Evolutionary conservation across 129 eudicot genomes (phyloP).

Genomic region (Flaveria ramosissima): DNA sequence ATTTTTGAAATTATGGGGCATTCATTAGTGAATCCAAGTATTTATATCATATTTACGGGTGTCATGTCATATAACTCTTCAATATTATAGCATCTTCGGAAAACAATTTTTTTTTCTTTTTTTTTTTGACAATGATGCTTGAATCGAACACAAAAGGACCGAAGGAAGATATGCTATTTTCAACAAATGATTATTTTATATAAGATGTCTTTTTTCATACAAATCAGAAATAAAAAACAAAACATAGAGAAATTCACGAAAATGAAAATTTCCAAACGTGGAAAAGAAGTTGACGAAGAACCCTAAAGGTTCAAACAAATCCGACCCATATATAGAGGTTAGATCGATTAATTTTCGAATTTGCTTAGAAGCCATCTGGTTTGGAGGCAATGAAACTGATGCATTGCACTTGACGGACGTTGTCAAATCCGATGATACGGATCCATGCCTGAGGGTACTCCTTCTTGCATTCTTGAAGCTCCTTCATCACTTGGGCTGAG

Average conservation of each 20-base stretch:
- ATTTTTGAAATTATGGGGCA: too few species aligned
- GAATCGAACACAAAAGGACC: background rate
- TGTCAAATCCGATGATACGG: slow-evolving; percentile 1
- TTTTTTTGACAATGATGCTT: too few species aligned
- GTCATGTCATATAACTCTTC: too few species aligned
- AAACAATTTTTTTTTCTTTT: too few species aligned
- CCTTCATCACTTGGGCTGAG: slow-evolving; percentile 1
- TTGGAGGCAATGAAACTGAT: background rate
- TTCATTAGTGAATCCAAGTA: too few species aligned
- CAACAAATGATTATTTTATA: background rate
- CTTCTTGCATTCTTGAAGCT: background rate
- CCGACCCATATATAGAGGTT: slow-evolving; percentile 26
- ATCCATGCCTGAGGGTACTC: slow-evolving; percentile 4
- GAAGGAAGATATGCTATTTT: background rate
- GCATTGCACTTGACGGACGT: background rate
- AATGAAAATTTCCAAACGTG: background rate
- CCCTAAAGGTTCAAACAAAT: slow-evolving; percentile 32
- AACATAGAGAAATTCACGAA: slow-evolving; percentile 20
- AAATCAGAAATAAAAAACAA: slow-evolving; percentile 32
- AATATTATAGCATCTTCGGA: too few species aligned
- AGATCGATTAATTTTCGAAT: background rate
- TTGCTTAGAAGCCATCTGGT: background rate
- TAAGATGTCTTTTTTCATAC: too few species aligned
- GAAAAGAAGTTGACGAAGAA: slow-evolving; percentile 15
- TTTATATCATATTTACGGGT: too few species aligned